Base-by-base conservation (phyloP, 1,284 basidiomycete genomes). In the Ganoderma resinaceum region DNA sequence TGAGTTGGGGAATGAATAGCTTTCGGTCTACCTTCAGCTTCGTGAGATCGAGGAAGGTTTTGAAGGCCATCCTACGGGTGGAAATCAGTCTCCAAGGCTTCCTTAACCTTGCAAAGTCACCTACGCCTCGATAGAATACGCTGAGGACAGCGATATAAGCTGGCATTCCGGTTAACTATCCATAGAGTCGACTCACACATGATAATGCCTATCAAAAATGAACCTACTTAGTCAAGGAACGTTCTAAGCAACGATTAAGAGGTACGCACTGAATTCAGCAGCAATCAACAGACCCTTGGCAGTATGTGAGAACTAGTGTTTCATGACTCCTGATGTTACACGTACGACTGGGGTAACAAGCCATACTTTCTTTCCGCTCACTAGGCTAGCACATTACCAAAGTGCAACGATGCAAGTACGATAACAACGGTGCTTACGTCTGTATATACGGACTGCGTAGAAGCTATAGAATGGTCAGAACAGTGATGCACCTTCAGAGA, bases 381-480 rank as follows among this genome's bases (percentile, higher is more conserved):
- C 86, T 69, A 35, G 31, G 14, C 4, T 14, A 20, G 11, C 23
- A 16, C 5, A 46, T 63, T 35, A 57, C 23, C 16, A 26, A 18
- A 8, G 29, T 6, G 23, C 52, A 9, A 14, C 9, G 11, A 49
- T 49, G 46, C 5, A 20, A 55, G n/a, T 2, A n/a, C 8, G 11
- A n/a, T n/a, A n/a, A n/a, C n/a, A n/a, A 49, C 8, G 57, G 57
- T 3, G 20, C 67, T 66, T 35, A 70, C 68, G 37, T 67, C 82
- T 82, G 83, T 84, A 88, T 20, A 87, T 85, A 20, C 87, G 82
- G 70, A 84, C 71, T 35, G 83, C 80, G 70, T 87, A 79, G 74
- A 87, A 88, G 57, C 86, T 86, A 42, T 35, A 7, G 40, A 18
- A 14, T 37, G 46, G 46, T 61, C 29, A 61, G n/a, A n/a, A 12